phyloP scores from a whole-genome alignment of 495 filamentous ascomycete genomes.

The Pyrenula massariospora region DNA sequence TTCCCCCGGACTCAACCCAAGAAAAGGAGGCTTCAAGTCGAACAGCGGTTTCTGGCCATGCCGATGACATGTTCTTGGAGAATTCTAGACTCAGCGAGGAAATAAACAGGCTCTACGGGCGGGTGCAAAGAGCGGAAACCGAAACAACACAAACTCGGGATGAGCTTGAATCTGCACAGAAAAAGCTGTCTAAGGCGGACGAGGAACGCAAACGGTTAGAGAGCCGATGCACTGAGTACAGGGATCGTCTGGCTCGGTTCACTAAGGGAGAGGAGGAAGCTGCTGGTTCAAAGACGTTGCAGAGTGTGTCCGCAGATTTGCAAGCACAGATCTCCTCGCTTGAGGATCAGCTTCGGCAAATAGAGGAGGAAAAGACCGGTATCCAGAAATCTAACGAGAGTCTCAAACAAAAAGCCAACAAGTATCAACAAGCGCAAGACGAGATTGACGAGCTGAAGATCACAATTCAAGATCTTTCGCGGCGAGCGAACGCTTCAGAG shows the following conservation, averaged over 20 bases:
- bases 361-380: slow-evolving; percentile 30
- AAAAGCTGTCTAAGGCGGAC: background rate
- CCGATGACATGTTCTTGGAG: background rate
- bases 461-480: slow-evolving; percentile 61
- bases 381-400: slow-evolving; percentile 29
- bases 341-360: slow-evolving; percentile 40
- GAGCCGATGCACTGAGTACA: background rate
- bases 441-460: slow-evolving; percentile 61
- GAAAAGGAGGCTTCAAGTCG: background rate
- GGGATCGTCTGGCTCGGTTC: slow-evolving; percentile 32
- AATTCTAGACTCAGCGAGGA: background rate
- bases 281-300: slow-evolving; percentile 31
- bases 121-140: background rate
- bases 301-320: slow-evolving; percentile 21
- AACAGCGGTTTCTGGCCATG: background rate
- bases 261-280: slow-evolving; percentile 32
- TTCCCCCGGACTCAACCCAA: background rate
- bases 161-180: background rate
- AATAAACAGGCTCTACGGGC: background rate
- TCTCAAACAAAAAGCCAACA: slow-evolving; percentile 29
- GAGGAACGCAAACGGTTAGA: background rate
- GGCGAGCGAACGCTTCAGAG: slow-evolving; percentile 67
- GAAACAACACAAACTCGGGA: background rate
- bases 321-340: slow-evolving; percentile 45
- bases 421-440: slow-evolving; percentile 46